Base-by-base conservation (phyloP, 2,329 filamentous ascomycete species). In the Fusarium sublunatum region DNA sequence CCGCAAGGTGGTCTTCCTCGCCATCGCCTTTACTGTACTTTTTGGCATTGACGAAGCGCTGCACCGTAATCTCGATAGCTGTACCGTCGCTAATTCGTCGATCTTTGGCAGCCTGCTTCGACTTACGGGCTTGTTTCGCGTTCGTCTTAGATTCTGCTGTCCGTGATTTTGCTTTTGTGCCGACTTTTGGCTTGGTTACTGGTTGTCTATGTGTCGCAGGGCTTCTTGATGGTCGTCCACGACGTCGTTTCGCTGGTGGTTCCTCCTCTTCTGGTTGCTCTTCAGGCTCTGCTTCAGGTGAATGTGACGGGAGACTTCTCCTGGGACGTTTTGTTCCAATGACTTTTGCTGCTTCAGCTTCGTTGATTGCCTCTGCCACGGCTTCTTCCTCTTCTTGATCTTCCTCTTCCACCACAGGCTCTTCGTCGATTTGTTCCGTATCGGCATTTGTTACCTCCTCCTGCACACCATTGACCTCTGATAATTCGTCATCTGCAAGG, bases 31-130 rank as follows among this genome's bases (percentile, higher is more conserved):
- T 80, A 11, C 75, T 74, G 4, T 74, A 74, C n/a, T 70, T 74
- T 29, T 77, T 77, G 47, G 78, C 78, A n/a, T 83, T 84, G 66
- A 78, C 71, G 42, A 88, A 86, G 11, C 87, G 81, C 69, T 89
- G 86, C 0, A 88, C 83, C 2, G 80, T 83, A n/a, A 89, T 80
- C 6, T 85, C 82, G 39, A 88, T 76, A 3, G 73, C 72, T 5
- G 64, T 68, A 9, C 72, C 69, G 11, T 68, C 69, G 26, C 68
- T 70, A 6, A 68, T 35, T 41, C 64, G 46, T 13, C 53, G 55
- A 19, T 70, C 62, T 64, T 70, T 66, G 32, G 56, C 44, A 24
- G 70, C 43, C 47, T 68, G 48, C 39, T 69, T 60, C 8, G 62
- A 26, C 52, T 75, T 38, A 61, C 57, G 41, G 7, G 34, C 53